Conservation (phyloP, 345 rosid genomes). For the Linum usitatissimum region DNA sequence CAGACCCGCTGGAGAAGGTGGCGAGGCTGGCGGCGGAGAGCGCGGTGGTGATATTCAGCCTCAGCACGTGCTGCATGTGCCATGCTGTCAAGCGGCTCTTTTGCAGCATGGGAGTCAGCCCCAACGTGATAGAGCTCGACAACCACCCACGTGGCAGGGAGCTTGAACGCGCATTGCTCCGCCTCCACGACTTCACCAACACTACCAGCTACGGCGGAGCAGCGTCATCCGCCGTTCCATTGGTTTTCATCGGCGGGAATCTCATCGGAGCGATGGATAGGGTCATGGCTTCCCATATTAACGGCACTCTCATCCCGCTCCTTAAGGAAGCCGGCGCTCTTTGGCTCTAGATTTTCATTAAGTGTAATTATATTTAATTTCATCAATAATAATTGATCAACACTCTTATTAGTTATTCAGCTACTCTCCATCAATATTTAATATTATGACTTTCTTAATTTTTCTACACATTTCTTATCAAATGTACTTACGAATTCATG, state of each 20-base stretch:
- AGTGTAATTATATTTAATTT: neutral
- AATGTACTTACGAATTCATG: too few species aligned
- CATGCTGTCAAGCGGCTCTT: conserved; percentile 61
- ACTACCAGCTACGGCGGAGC: conserved; percentile 4
- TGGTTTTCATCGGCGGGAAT: conserved; percentile 60
- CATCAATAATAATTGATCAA: too few species aligned
- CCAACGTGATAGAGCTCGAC: conserved; percentile 51
- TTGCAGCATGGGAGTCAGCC: conserved; percentile 64
- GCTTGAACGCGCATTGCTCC: conserved; percentile 34
- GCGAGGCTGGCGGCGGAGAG: conserved; percentile 45
- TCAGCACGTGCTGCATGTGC: conserved; percentile 62
- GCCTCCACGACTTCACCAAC: conserved; percentile 22
- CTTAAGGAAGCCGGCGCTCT: conserved; percentile 75
- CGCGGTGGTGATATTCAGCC: conserved; percentile 59
- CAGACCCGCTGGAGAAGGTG: conserved; percentile 39
- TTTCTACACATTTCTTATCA: too few species aligned
- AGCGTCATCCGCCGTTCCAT: conserved; percentile 25
- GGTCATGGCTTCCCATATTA: conserved; percentile 58
- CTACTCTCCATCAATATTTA: too few species aligned
- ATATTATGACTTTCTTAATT: too few species aligned
- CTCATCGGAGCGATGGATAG: conserved; percentile 50
- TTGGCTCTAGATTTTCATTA: conserved; percentile 31
- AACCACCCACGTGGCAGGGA: conserved; percentile 49
- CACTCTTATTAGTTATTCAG: too few species aligned
- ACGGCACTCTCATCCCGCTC: conserved; percentile 53